These are phyloP conservation scores for Citrullus mucosospermus DNA, from an alignment of 306 rosid species.

Conservation along the genomic window DNA sequence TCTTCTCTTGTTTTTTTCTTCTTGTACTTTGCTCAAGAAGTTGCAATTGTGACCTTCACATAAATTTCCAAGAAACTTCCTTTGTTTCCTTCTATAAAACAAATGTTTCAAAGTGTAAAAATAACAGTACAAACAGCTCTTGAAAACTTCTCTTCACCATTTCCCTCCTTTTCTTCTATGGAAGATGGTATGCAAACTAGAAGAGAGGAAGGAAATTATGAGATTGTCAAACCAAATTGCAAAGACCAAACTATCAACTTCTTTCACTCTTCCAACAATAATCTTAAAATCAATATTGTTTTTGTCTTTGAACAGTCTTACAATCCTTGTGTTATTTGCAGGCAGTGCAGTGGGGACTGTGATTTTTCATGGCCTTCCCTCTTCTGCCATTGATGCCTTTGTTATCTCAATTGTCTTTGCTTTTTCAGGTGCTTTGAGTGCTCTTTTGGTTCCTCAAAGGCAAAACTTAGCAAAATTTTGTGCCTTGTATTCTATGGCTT, in stretches of 20 bases:
- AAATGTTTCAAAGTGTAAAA: background rate
- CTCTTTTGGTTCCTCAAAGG: background rate
- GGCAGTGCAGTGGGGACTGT: conserved; percentile 5
- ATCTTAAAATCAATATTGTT: background rate
- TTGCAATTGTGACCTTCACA: background rate
- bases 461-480: conserved; percentile 8
- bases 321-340: conserved; percentile 24
- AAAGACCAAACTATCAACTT: background rate
- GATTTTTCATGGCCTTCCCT: background rate
- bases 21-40: background rate
- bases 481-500: conserved; percentile 15
- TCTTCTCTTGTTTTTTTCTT: background rate
- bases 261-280: background rate
- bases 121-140: background rate
- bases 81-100: background rate
- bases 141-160: background rate
- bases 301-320: background rate
- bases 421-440: conserved; percentile 21
- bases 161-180: background rate
- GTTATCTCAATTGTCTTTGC: conserved; percentile 15
- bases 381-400: conserved; percentile 25
- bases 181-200: background rate
- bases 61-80: background rate
- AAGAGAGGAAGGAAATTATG: background rate
- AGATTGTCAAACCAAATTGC: background rate